These are phyloP conservation scores for Lathyrus sativus DNA, from an alignment of 306 rosid species.

Conservation along the genomic window DNA sequence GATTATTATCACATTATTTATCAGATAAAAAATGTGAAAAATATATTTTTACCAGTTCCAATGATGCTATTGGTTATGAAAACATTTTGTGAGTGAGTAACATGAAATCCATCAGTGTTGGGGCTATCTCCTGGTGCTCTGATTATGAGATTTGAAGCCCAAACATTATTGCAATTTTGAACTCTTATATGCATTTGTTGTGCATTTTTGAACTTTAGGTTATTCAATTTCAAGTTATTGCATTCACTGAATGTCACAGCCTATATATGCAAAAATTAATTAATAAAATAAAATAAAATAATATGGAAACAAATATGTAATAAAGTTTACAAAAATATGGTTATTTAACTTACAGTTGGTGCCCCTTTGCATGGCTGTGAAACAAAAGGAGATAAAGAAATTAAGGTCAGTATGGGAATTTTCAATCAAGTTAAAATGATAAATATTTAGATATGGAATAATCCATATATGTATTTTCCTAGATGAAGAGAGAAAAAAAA, in stretches of 20 bases:
- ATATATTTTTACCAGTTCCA: slow-evolving; percentile 55
- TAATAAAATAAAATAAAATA: not conserved
- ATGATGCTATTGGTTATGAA: slow-evolving; percentile 50
- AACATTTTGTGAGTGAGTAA: slow-evolving; percentile 57
- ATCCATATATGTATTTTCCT: too few species aligned
- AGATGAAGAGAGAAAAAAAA: not conserved
- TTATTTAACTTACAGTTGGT: slow-evolving; percentile 66
- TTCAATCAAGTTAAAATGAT: not conserved
- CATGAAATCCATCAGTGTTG: slow-evolving; percentile 91
- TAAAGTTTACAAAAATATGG: not conserved
- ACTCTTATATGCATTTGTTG: slow-evolving; percentile 75
- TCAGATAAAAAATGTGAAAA: too few species aligned
- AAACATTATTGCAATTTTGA: slow-evolving; percentile 53
- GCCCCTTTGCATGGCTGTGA: slow-evolving; percentile 71
- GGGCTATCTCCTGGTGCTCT: slow-evolving; percentile 76
- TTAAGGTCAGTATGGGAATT: slow-evolving; percentile 5
- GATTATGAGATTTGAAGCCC: slow-evolving; percentile 48
- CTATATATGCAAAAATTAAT: slow-evolving; percentile 38
- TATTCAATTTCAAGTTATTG: slow-evolving; percentile 50
- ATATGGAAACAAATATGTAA: not conserved
- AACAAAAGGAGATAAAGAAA: slow-evolving; percentile 22
- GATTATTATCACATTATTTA: too few species aligned
- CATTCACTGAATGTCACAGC: slow-evolving; percentile 70
- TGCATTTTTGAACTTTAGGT: slow-evolving; percentile 54
- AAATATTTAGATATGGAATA: not conserved